Conservation (phyloP, 2,329 filamentous ascomycete species). For the Hyphodiscus sp. region DNA sequence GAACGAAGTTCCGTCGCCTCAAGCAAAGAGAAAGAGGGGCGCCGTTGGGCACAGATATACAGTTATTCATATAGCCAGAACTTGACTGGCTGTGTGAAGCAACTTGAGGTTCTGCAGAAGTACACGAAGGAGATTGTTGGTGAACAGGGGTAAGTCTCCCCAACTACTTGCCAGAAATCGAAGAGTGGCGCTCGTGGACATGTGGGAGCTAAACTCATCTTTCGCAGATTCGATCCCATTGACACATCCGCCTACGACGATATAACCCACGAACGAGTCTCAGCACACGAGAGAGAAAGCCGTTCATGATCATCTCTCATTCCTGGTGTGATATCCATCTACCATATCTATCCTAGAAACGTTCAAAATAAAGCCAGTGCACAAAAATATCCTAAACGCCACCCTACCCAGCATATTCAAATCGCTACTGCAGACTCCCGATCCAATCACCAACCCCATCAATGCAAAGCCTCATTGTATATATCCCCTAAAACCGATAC, state of each 20-base stretch:
- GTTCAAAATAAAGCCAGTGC: slow-evolving; percentile 4
- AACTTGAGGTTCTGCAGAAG: slow-evolving; percentile 47
- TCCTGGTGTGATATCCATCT: neutral
- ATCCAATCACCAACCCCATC: slow-evolving; percentile 1
- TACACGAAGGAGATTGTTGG: slow-evolving; percentile 53
- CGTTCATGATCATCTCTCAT: neutral
- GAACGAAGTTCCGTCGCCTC: neutral
- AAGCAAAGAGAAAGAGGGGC: slow-evolving; percentile 25
- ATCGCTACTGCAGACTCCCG: neutral
- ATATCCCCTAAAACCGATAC: slow-evolving; percentile 56
- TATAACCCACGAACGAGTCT: neutral
- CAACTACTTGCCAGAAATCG: too few relatives aligned
- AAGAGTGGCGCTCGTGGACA: neutral
- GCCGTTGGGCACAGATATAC: slow-evolving; percentile 51
- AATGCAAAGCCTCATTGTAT: slow-evolving; percentile 52
- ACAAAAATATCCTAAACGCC: slow-evolving; percentile 8
- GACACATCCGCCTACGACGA: slow-evolving; percentile 11
- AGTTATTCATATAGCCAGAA: slow-evolving; percentile 48
- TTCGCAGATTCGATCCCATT: slow-evolving; percentile 14
- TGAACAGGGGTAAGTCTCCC: slow-evolving; percentile 36
- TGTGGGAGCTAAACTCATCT: neutral
- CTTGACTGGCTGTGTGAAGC: slow-evolving; percentile 45
- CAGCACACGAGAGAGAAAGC: neutral
- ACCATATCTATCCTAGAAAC: slow-evolving; percentile 2
- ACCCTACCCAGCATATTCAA: neutral